These are phyloP conservation scores for Zygosaccharomyces sapae DNA, from an alignment of 1,139 yeast genomes.

Conservation along the genomic window DNA sequence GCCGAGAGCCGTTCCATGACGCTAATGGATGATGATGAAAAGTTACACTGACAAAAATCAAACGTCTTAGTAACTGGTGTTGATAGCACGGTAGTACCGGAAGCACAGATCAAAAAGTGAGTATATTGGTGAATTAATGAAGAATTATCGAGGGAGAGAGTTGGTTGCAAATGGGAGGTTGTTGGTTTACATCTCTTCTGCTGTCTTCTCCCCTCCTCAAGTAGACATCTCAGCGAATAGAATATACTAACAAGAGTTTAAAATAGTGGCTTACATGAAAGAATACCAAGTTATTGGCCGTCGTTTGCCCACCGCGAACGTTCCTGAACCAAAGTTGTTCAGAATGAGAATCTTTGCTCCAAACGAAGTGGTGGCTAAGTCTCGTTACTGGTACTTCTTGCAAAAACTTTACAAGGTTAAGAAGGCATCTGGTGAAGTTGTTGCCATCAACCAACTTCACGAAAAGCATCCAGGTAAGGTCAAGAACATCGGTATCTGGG, in stretches of 20 bases:
- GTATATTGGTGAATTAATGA: neutral
- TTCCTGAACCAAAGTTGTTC: slow-evolving; percentile 99
- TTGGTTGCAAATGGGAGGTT: neutral
- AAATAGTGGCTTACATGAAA: slow-evolving; percentile 81
- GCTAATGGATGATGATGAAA: slow-evolving; percentile 5
- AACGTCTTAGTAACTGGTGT: slow-evolving; percentile 1
- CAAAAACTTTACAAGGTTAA: slow-evolving; percentile 99
- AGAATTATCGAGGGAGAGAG: neutral
- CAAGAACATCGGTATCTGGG: slow-evolving; percentile 99
- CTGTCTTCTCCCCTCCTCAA: neutral
- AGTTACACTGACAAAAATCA: slow-evolving; percentile 5
- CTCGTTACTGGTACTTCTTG: slow-evolving; percentile 99
- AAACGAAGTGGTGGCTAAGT: slow-evolving; percentile 98
- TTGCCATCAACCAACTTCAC: slow-evolving; percentile 82
- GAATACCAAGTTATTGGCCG: slow-evolving; percentile 99
- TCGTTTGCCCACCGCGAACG: slow-evolving; percentile 98
- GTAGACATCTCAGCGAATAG: neutral
- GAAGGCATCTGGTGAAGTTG: slow-evolving; percentile 99
- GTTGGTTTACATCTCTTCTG: neutral
- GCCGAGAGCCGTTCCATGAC: slow-evolving; percentile 4
- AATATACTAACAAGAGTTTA: slow-evolving; percentile 14
- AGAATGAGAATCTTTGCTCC: slow-evolving; percentile 99
- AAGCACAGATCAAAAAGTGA: slow-evolving; percentile 9
- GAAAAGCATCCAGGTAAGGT: slow-evolving; percentile 99
- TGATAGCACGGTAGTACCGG: slow-evolving; percentile 7